Percentiles rank a stretch among this genome's conserved stretches.
phyloP scores from a whole-genome alignment of 768 basidiomycete species.

The Nidularia pulvinata region DNA sequence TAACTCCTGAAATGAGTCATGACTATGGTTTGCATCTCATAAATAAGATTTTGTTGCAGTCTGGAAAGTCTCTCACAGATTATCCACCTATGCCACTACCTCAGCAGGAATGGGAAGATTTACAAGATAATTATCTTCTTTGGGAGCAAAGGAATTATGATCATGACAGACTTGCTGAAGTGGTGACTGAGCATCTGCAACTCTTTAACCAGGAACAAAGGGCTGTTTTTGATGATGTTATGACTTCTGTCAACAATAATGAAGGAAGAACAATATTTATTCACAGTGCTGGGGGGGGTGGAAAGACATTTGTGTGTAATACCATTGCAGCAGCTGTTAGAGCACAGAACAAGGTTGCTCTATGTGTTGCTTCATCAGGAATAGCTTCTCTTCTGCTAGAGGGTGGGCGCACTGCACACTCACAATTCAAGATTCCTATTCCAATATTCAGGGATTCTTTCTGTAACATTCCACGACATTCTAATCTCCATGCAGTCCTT shows the following conservation, averaged over 20 bases:
- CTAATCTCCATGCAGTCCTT: neutral
- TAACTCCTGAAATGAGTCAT: neutral
- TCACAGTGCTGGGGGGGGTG: slow-evolving; percentile 41
- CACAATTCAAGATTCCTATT: slow-evolving; percentile 47
- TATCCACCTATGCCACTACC: slow-evolving; percentile 23
- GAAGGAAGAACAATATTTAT: slow-evolving; percentile 29
- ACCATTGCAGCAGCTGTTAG: slow-evolving; percentile 22
- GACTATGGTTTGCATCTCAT: slow-evolving; percentile 43
- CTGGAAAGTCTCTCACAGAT: slow-evolving; percentile 16
- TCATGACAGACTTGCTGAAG: slow-evolving; percentile 7
- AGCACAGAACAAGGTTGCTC: slow-evolving; percentile 23
- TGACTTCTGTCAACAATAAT: slow-evolving; percentile 16
- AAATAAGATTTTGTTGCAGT: slow-evolving; percentile 17
- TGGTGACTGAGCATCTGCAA: neutral
- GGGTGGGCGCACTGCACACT: slow-evolving; percentile 45
- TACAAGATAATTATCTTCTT: slow-evolving; percentile 18
- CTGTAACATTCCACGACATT: neutral
- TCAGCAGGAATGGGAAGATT: slow-evolving; percentile 15
- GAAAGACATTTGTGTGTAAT: slow-evolving; percentile 45
- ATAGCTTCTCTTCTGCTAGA: slow-evolving; percentile 44
- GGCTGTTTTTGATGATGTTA: slow-evolving; percentile 22
- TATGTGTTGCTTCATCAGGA: slow-evolving; percentile 50
- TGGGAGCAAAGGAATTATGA: slow-evolving; percentile 10
- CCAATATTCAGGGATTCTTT: slow-evolving; percentile 15
- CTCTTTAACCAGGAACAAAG: slow-evolving; percentile 16